Base-by-base conservation (phyloP, 2,329 filamentous ascomycete genomes). In the Alternaria consortialis region DNA sequence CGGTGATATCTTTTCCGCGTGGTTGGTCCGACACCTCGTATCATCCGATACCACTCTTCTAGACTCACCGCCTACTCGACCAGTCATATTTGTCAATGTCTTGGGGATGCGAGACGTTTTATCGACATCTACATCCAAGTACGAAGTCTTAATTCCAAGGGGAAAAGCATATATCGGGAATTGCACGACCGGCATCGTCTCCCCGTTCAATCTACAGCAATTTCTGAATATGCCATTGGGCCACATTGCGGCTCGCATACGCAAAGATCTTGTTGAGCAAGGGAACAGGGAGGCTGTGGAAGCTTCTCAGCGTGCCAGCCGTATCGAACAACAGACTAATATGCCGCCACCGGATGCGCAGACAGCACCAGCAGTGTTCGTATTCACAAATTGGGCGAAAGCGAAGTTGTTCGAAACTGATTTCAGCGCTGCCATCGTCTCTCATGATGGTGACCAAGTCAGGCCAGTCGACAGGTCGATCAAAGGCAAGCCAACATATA, bases 21-120 rank as follows among this genome's bases (percentile, higher is more conserved):
- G 64, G 61, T 56, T 63, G 39, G 53, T 37, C 2, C 66, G 59
- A 20, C 64, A 67, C 17, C 40, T 64, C 12, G 23, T 60, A 7
- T 32, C 55, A 34, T 51, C 63, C 12, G 43, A 64, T n/a, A 60
- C 66, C 8, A 58, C 36, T 1, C 37, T 64, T 7, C 27, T 47
- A 11, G 13, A 48, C 20, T 52, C 56, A 20, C 20, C 39, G 17
- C n/a, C 43, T 12, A 11, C 31, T 2, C 66, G 63, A 9, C 67
- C 64, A 12, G 43, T 76, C 46, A 53, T 59, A 7, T 25, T 73
- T 36, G 52, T 71, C 53, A 77, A 75, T 46, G 66, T 73, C 23
- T 62, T 73, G 50, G 69, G 65, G 27, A 58, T 73, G 61, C 72
- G 72, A 39, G 58, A 67, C 11, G 7, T 74, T 7, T 13, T 60